Base-by-base conservation (phyloP, 345 rosid species). In the Salix koriyanagi region DNA sequence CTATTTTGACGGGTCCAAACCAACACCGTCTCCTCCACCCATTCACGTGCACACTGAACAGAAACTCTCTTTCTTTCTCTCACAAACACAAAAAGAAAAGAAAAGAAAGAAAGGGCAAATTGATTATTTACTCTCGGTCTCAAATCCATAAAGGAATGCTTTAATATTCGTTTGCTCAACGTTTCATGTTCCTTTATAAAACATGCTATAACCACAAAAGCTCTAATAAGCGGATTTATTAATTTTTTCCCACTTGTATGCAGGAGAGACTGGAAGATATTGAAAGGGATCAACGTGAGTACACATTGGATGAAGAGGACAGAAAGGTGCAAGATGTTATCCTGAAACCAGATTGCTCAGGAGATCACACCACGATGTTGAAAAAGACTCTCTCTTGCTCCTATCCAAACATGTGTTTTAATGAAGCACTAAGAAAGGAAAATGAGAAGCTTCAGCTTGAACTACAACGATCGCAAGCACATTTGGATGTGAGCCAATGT, bases 301-400 rank as follows among this genome's bases (percentile, higher is more conserved):
- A 93, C 73, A 96, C 96, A 30, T 77, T 96, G 67, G 99, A 91
- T 79, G 97, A 91, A 71, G 99, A 93, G 84, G 98, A 96, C 56
- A 90, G 90, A 77, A 90, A 86, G 84, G 90, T 96, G 85, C 99
- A 96, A 68, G 87, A 86, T 83, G 86, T 91, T 75, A 91, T 96
- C 39, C 30, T 96, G 87, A 89, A 86, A 71, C 92, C 90, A 15
- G 98, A 93, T 25, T 88, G 94, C 37, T 81, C 93, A 21, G 82
- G 78, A 77, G 87, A 91, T 73, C 92, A 92, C 11, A 81, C 96
- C 11, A 52, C 88, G 7, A 87, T 91, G 79, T 69, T 96, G 89
- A 89, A 96, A 80, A 96, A 96, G 77, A 88, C 91, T 77, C 87
- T 96, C 52, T 92, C 99, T 75, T 89, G 89, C 83, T 91, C 95